Conservation (phyloP, 1,284 basidiomycete genomes). For the Neonothopanus nambi region DNA sequence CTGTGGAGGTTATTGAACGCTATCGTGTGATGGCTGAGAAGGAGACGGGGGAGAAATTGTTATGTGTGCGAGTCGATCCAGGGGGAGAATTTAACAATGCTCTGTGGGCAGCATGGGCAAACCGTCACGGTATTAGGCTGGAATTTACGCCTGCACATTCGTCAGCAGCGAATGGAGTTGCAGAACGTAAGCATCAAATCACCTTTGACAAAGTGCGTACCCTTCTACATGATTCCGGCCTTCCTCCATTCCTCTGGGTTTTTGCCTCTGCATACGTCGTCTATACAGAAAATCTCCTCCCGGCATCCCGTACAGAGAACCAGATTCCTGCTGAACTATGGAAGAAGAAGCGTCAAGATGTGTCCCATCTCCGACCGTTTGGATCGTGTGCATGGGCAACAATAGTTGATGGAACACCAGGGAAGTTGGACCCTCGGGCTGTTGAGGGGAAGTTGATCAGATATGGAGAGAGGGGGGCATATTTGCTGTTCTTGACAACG, state of each 20-base stretch:
- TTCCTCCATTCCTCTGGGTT: conserved; percentile 14
- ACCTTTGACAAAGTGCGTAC: neutral
- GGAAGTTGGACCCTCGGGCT: conserved; percentile 23
- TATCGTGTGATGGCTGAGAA: conserved; percentile 1
- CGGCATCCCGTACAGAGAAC: conserved; percentile 18
- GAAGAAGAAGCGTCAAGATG: conserved; percentile 21
- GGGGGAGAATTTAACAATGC: conserved; percentile 5
- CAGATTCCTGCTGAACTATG: conserved; percentile 21
- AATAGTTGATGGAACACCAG: conserved; percentile 21
- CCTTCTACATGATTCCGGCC: neutral
- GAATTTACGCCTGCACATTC: conserved; percentile 20
- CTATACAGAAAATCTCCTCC: conserved; percentile 24
- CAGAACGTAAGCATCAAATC: neutral
- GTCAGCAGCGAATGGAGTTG: conserved; percentile 3
- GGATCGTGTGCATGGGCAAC: conserved; percentile 25
- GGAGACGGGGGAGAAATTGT: neutral
- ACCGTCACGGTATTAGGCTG: conserved; percentile 18
- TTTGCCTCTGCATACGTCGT: conserved; percentile 15
- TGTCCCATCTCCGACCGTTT: conserved; percentile 27
- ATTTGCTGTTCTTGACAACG: conserved; percentile 17
- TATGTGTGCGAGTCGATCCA: neutral
- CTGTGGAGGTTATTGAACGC: neutral
- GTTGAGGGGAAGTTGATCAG: conserved; percentile 24
- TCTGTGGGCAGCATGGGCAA: conserved; percentile 10
- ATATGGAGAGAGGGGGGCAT: conserved; percentile 21